A percentile compares a stretch with the other conserved stretches of the same genome.
phyloP scores from a whole-genome alignment of 805 yeast genomes.

The Candida odintsovae region DNA sequence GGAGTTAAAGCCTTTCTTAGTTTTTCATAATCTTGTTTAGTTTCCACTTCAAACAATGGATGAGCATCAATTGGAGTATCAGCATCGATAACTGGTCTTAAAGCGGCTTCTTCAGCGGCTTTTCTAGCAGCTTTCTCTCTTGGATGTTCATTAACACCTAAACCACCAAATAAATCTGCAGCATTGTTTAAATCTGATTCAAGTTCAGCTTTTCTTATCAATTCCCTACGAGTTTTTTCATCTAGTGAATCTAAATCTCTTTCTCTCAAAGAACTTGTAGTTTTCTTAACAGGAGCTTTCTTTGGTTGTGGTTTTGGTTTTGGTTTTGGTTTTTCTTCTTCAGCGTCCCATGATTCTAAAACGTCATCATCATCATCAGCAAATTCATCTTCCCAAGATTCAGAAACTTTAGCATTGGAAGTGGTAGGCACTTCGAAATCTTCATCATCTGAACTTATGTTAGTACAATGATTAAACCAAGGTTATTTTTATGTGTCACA shows the following conservation, averaged over 20 bases:
- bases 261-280: conserved; percentile 18
- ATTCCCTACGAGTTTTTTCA: conserved; percentile 64
- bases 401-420: conserved; percentile 46
- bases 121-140: conserved; percentile 32
- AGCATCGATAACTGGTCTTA: conserved; percentile 30
- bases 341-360: conserved; percentile 88
- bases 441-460: conserved; percentile 61
- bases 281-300: conserved; percentile 19
- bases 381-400: conserved; percentile 76
- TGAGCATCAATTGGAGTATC: conserved; percentile 67
- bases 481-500: not conserved
- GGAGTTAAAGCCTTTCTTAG: conserved; percentile 68
- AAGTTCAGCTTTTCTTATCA: conserved; percentile 74
- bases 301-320: conserved; percentile 15
- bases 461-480: not conserved
- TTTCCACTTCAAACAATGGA: conserved; percentile 80
- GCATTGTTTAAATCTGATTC: conserved; percentile 89
- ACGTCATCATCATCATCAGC: conserved; percentile 71
- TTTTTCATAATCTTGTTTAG: conserved; percentile 74
- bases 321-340: conserved; percentile 44
- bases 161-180: conserved; percentile 81
- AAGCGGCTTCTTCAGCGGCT: conserved; percentile 29
- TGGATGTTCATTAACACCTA: conserved; percentile 46
- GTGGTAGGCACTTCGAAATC: conserved; percentile 69
- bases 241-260: conserved; percentile 66